Conservation (phyloP, 2,329 filamentous ascomycete genomes). For the Colletotrichum costaricense region DNA sequence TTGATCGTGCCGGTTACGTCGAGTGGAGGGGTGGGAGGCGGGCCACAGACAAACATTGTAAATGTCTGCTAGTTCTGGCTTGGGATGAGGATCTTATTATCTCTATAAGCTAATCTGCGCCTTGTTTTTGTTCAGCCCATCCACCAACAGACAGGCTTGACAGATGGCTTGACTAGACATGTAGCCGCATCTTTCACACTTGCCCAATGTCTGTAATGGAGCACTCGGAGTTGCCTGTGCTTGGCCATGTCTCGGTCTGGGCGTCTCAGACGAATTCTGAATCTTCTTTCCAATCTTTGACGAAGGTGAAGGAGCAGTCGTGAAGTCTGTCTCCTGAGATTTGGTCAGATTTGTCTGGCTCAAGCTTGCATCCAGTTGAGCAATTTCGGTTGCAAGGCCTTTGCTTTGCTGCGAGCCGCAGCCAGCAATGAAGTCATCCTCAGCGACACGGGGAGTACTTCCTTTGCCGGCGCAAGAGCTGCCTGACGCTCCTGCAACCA, state of each 20-base stretch:
- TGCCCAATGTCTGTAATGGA: conserved; percentile 77
- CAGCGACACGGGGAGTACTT: conserved; percentile 44
- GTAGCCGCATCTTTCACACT: conserved; percentile 90
- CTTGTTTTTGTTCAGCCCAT: conserved; percentile 87
- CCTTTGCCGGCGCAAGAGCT: conserved; percentile 57
- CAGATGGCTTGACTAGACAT: conserved; percentile 94
- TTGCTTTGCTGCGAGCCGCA: conserved; percentile 64
- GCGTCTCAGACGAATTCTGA: not conserved
- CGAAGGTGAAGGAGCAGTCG: conserved; percentile 36
- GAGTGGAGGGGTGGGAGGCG: not conserved
- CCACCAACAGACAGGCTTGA: conserved; percentile 91
- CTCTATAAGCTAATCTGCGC: conserved; percentile 66
- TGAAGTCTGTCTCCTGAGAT: conserved; percentile 75
- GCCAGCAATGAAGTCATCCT: conserved; percentile 69
- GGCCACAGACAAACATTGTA: not conserved
- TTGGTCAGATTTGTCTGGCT: conserved; percentile 71
- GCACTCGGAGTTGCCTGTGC: not conserved
- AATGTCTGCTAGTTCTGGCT: not conserved
- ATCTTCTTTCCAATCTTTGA: not conserved
- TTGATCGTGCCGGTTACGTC: not conserved
- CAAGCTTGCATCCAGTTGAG: conserved; percentile 81
- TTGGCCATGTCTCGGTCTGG: not conserved
- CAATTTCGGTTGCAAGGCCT: conserved; percentile 80
- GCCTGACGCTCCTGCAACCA: conserved; percentile 74
- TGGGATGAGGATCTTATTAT: conserved; percentile 5